Evolutionary conservation across 768 basidiomycete species (phyloP), one percentile per base, ranked within the genome.

Genomic region (Podaxis sp.): DNA sequence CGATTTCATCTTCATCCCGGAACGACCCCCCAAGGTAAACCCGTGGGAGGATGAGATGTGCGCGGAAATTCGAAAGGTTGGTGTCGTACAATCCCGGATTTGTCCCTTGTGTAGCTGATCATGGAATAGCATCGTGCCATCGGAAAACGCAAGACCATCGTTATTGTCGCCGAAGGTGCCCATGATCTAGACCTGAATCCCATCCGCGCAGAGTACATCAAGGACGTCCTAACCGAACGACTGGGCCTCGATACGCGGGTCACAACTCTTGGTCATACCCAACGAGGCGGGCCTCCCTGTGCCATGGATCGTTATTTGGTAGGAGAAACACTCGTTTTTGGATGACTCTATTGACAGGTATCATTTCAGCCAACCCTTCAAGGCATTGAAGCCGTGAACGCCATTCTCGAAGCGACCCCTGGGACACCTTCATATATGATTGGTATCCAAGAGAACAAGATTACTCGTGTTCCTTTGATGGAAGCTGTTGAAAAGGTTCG

Each of bases 1-100:
- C 22, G 97, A 99, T 71, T 99, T 95, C 73, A 86, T 99, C 67
- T 99, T 99, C 77, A 97, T 99, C 64, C 97, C 97, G 0, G 97
- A 99, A 77, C 81, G 86, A 51, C 97, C 96, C 26, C 95, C 96
- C 0, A 77, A 80, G 62, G 75, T 73, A 0, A 84, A 87, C 65
- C 84, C 89, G 46, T 99, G 97, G 97, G 93, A 97, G 71, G 86
- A 91, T 62, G 84, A 88, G 68, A 93, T 99, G 93, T 98, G 95
- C 73, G 83, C 83, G 15, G 85, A 87, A 52, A 91, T 99, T 63
- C 82, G 87, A 26, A 84, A 84, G 19, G 96, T 95, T 71, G 63
- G 87, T 77, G 5, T 54, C 38, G 52, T 38, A 59, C 65, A 13
- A 39, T 24, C 39, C 53, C 17, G 49, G n/a, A 22, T 59, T 59